Evolutionary conservation across 1,284 basidiomycete genomes (phyloP).

Genomic region (Cutaneotrichosporon daszewskae): DNA sequence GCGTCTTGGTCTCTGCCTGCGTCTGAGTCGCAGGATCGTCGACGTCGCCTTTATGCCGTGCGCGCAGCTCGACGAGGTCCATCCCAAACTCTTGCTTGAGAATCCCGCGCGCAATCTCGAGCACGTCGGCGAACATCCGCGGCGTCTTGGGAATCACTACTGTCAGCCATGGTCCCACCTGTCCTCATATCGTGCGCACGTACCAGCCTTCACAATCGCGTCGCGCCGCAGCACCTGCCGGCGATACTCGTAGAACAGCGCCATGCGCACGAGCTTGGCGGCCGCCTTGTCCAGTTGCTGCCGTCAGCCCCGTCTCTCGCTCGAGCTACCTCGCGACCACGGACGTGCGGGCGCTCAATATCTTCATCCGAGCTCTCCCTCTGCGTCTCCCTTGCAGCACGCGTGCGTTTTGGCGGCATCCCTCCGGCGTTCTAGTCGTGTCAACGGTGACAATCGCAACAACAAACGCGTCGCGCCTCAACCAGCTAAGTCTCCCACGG

Average conservation of each 20-base stretch:
- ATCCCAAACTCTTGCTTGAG: slow-evolving; percentile 36
- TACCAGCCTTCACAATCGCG: slow-evolving; percentile 31
- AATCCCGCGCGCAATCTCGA: slow-evolving; percentile 27
- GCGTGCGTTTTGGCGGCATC: too few species aligned
- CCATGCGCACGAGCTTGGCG: slow-evolving; percentile 34
- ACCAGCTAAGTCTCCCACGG: slow-evolving; percentile 11
- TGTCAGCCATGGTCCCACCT: neutral
- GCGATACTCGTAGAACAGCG: slow-evolving; percentile 41
- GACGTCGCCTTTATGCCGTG: slow-evolving; percentile 19
- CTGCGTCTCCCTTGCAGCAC: too few species aligned
- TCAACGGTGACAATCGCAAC: too few species aligned
- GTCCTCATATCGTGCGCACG: neutral
- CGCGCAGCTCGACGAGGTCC: slow-evolving; percentile 41
- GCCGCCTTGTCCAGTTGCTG: slow-evolving; percentile 32
- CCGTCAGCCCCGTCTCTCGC: too few species aligned
- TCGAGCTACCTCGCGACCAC: too few species aligned
- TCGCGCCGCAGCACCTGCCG: slow-evolving; percentile 29
- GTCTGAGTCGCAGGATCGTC: slow-evolving; percentile 18
- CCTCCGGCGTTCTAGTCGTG: too few species aligned
- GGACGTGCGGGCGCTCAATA: too few species aligned
- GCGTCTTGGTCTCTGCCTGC: slow-evolving; percentile 18
- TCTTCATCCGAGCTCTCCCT: too few species aligned
- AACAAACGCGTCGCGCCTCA: neutral
- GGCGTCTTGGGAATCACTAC: slow-evolving; percentile 27
- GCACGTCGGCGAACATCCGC: slow-evolving; percentile 25